Base-by-base conservation (phyloP, 768 basidiomycete genomes). In the Pleurotus eryngii region DNA sequence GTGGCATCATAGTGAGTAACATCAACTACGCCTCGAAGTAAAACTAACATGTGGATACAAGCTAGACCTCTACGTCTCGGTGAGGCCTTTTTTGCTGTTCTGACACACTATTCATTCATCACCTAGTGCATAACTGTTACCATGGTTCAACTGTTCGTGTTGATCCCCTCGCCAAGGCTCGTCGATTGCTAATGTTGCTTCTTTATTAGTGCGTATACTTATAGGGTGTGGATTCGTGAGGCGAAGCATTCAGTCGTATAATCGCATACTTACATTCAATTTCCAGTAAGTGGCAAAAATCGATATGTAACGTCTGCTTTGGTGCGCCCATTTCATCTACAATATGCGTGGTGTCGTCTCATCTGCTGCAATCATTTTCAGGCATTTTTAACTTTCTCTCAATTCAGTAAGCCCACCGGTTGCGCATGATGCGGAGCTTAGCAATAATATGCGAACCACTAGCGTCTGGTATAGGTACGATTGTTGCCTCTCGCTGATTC, bases 41-140 rank as follows among this genome's bases (percentile, higher is more conserved):
- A 35, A 35, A 35, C 30, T 35, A 35, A 35, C 8, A 7, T 35
- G 24, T 35, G 30, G 30, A 9, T 35, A 35, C 8, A 26, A 53
- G 51, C 17, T 53, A 42, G 51, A 53, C 15, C 51, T 53, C 38
- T 53, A 53, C 38, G 51, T 42, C 38, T 53, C 51, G 4, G 51
- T 53, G 24, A 20, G 17, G 3, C 22, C n/a, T 3, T 22, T 35
- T 35, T 39, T 35, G 7, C 3, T 35, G 11, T 35, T 1, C 30
- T 9, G 9, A 9, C 30, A 9, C 30, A 9, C 8, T 35, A 35
- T n/a, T n/a, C 22, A n/a, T 12, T n/a, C 27, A n/a, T 35, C 24
- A 11, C 2, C 30, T 35, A 53, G 51, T 53, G 51, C 38, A 20
- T 53, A 17, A 53, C 39, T 37, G 51, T 53, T 20, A 53, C 51